These are phyloP conservation scores for Penicillium robsamsonii DNA, from an alignment of 495 filamentous ascomycete genomes.

Conservation along the genomic window DNA sequence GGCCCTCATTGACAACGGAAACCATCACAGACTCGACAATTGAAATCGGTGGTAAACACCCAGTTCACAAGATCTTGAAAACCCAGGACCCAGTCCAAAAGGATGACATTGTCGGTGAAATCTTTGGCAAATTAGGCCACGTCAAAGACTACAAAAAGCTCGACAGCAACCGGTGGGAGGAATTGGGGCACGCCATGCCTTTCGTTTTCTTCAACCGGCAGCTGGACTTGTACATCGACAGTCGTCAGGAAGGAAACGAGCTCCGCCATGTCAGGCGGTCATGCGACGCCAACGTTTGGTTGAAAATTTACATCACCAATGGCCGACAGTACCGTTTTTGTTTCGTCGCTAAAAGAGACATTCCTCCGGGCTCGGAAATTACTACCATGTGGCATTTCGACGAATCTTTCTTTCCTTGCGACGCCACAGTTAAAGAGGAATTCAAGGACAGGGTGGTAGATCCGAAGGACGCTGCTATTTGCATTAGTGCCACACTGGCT, in stretches of 20 bases:
- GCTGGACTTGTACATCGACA: slow-evolving; percentile 88
- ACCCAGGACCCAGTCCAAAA: slow-evolving; percentile 60
- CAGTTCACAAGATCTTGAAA: slow-evolving; percentile 70
- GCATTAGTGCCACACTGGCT: slow-evolving; percentile 72
- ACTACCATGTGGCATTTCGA: slow-evolving; percentile 67
- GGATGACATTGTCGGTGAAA: slow-evolving; percentile 74
- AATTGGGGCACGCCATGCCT: slow-evolving; percentile 74
- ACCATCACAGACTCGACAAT: slow-evolving; percentile 42
- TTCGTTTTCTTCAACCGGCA: slow-evolving; percentile 82
- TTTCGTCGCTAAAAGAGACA: slow-evolving; percentile 73
- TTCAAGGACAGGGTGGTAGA: slow-evolving; percentile 26
- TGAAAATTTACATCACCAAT: slow-evolving; percentile 79
- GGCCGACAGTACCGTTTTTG: slow-evolving; percentile 82
- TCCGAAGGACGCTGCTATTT: slow-evolving; percentile 49
- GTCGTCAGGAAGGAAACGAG: slow-evolving; percentile 75
- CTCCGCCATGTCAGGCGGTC: slow-evolving; percentile 85
- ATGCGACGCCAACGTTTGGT: slow-evolving; percentile 76
- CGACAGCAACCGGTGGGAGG: slow-evolving; percentile 69
- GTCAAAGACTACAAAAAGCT: slow-evolving; percentile 74
- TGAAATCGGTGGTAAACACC: slow-evolving; percentile 46
- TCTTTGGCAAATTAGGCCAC: slow-evolving; percentile 81
- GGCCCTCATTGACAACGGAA: slow-evolving; percentile 49
- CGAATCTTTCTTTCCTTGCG: slow-evolving; percentile 41
- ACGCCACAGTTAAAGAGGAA: slow-evolving; percentile 49
- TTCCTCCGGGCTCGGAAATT: slow-evolving; percentile 60